Conservation (phyloP, 208 protist species). For the Porcisia deanei region DNA sequence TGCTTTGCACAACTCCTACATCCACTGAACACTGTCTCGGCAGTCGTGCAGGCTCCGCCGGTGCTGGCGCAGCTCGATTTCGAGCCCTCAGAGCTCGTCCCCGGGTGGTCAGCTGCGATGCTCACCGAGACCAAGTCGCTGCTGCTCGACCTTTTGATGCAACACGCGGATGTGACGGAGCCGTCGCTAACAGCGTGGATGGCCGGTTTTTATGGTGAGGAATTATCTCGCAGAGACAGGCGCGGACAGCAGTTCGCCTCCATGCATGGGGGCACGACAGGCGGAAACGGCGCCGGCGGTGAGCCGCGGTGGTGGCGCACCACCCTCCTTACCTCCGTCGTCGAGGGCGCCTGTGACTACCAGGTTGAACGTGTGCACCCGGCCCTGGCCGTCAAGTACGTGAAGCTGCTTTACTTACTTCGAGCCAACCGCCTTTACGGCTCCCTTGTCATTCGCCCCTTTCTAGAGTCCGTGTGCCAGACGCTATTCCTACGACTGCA, state of each 20-base stretch:
- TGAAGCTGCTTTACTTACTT: constrained; percentile 75
- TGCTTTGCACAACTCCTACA: constrained; percentile 40
- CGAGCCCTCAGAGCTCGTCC: constrained; percentile 36
- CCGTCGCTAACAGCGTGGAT: constrained; percentile 61
- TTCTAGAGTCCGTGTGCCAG: constrained; percentile 60
- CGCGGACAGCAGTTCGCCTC: constrained; percentile 22
- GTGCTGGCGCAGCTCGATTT: constrained; percentile 71
- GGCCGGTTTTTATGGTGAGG: constrained; percentile 44
- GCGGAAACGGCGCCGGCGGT: background rate
- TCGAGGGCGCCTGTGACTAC: constrained; percentile 55
- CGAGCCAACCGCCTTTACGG: constrained; percentile 66
- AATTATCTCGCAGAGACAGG: constrained; percentile 4
- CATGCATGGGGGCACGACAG: constrained; percentile 3
- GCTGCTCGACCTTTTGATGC: constrained; percentile 83
- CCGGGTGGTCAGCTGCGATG: constrained; percentile 23
- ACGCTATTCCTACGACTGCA: constrained; percentile 70
- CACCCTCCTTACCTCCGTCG: constrained; percentile 56
- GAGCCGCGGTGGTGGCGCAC: constrained; percentile 24
- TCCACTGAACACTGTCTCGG: constrained; percentile 17
- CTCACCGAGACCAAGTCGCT: constrained; percentile 59
- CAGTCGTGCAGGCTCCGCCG: constrained; percentile 56
- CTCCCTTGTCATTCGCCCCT: constrained; percentile 38
- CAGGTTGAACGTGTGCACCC: constrained; percentile 54
- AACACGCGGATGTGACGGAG: constrained; percentile 51
- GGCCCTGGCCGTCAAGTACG: constrained; percentile 79